Evolutionary conservation across 1,139 yeast species (phyloP).

Genomic region (Geotrichum cucujoidarum): DNA sequence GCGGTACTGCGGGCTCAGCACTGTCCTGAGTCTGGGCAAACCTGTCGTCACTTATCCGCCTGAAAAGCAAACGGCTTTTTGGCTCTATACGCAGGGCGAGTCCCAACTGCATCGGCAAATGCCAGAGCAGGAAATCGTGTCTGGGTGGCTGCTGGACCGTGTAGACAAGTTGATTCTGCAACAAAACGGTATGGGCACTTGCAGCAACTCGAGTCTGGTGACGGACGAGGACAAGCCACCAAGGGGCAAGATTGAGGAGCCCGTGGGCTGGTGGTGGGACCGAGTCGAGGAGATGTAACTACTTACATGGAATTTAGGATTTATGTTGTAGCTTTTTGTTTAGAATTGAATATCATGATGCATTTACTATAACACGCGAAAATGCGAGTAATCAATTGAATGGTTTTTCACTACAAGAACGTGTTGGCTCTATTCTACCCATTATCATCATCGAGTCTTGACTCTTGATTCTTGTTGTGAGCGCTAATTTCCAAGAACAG

Average conservation of each 20-base stretch:
- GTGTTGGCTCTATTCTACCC: too few species aligned
- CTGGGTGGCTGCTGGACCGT: conserved; percentile 17
- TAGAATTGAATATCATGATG: too few species aligned
- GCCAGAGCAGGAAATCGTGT: conserved; percentile 15
- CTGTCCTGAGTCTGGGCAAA: conserved; percentile 13
- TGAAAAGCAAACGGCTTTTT: neutral
- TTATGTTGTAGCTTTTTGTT: too few species aligned
- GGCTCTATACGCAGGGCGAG: neutral
- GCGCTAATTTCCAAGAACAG: too few species aligned
- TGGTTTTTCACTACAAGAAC: too few species aligned
- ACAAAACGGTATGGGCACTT: neutral
- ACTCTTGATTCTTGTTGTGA: too few species aligned
- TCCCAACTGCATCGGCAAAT: conserved; percentile 3
- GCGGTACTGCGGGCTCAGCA: conserved; percentile 24
- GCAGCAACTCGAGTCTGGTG: neutral
- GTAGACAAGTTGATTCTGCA: conserved; percentile 3
- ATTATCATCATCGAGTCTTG: too few species aligned
- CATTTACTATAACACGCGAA: too few species aligned
- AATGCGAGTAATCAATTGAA: too few species aligned
- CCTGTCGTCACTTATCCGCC: conserved; percentile 14
- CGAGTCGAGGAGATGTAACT: neutral
- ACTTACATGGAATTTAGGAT: neutral
- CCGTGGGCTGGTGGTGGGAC: conserved; percentile 19
- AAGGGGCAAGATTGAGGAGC: neutral
- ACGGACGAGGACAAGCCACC: neutral